A percentile compares a stretch with the other conserved stretches of the same genome.
Evolutionary conservation across 305 asterid species (phyloP).

Genomic region (Euphrasia arctica): DNA sequence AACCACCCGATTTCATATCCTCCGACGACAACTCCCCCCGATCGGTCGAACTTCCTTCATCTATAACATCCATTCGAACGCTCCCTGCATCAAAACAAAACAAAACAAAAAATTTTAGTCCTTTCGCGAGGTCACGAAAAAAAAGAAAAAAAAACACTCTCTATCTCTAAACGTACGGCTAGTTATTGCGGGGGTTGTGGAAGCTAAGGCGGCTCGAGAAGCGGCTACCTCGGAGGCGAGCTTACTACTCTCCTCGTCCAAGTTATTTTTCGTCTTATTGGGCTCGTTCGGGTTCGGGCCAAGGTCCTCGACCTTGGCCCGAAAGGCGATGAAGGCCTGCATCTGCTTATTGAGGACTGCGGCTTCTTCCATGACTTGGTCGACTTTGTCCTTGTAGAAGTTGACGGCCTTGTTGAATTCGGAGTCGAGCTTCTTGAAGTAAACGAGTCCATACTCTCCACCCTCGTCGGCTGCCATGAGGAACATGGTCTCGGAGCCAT

Average conservation of each 20-base stretch:
- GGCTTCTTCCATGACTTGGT: slow-evolving; percentile 60
- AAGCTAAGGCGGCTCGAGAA: slow-evolving; percentile 37
- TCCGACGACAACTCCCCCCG: neutral
- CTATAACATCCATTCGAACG: slow-evolving; percentile 42
- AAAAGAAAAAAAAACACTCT: too few relatives aligned
- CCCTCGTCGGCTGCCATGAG: slow-evolving; percentile 37
- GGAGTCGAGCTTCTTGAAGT: slow-evolving; percentile 50
- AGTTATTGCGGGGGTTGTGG: slow-evolving; percentile 37
- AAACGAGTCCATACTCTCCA: slow-evolving; percentile 54
- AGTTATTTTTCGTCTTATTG: slow-evolving; percentile 3
- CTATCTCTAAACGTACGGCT: slow-evolving; percentile 31
- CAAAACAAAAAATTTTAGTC: too few relatives aligned
- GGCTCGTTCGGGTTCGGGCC: slow-evolving; percentile 31
- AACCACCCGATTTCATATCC: slow-evolving; percentile 14
- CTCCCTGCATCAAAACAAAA: slow-evolving; percentile 31
- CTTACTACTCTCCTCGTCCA: slow-evolving; percentile 30
- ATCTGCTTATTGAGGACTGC: slow-evolving; percentile 57
- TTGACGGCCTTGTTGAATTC: slow-evolving; percentile 63
- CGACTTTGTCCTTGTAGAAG: slow-evolving; percentile 50
- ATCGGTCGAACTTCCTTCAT: slow-evolving; percentile 28
- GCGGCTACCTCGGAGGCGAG: slow-evolving; percentile 37
- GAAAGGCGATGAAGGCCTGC: slow-evolving; percentile 73
- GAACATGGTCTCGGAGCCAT: slow-evolving; percentile 40
- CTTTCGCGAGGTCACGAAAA: too few relatives aligned
- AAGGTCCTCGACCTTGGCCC: slow-evolving; percentile 48